These are phyloP conservation scores for Xanthoconium stramineum DNA, from an alignment of 768 basidiomycete genomes.

Conservation along the genomic window DNA sequence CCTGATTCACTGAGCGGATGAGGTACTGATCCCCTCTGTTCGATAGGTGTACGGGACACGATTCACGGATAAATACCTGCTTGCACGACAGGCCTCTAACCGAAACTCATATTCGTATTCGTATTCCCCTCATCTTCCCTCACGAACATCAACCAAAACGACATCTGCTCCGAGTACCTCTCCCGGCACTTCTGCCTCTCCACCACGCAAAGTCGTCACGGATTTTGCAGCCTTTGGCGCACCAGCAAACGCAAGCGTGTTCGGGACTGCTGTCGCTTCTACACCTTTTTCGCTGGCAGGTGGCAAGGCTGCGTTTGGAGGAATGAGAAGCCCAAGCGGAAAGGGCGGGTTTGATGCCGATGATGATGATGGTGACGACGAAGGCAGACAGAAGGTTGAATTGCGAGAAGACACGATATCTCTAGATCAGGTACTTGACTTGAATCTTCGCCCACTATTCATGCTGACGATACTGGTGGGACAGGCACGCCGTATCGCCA, in stretches of 20 bases:
- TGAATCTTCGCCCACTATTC: background rate
- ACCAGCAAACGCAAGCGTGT: constrained; percentile 70
- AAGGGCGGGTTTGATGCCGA: constrained; percentile 46
- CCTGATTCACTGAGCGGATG: background rate
- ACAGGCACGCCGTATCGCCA: constrained; percentile 78
- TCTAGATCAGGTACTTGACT: constrained; percentile 75
- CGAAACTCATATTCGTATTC: constrained; percentile 55
- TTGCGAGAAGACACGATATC: constrained; percentile 83
- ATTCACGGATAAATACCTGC: constrained; percentile 94
- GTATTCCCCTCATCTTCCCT: constrained; percentile 46
- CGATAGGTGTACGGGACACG: constrained; percentile 86
- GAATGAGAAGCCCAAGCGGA: constrained; percentile 50
- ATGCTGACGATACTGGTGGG: constrained; percentile 6
- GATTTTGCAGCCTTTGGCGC: constrained; percentile 88
- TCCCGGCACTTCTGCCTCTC: constrained; percentile 44
- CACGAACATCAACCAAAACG: constrained; percentile 41
- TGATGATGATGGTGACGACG: constrained; percentile 75
- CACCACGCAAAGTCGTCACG: constrained; percentile 82
- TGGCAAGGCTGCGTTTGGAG: constrained; percentile 82
- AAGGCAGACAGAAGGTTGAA: constrained; percentile 69
- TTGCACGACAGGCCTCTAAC: constrained; percentile 58
- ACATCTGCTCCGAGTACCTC: constrained; percentile 24
- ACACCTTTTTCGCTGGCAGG: constrained; percentile 78
- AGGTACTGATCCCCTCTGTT: constrained; percentile 6
- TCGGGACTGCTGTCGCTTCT: constrained; percentile 78